Percentiles rank a stretch among this genome's conserved stretches.
These are phyloP conservation scores for Cyclocybe cylindracea DNA, from an alignment of 768 basidiomycete genomes.

Conservation along the genomic window DNA sequence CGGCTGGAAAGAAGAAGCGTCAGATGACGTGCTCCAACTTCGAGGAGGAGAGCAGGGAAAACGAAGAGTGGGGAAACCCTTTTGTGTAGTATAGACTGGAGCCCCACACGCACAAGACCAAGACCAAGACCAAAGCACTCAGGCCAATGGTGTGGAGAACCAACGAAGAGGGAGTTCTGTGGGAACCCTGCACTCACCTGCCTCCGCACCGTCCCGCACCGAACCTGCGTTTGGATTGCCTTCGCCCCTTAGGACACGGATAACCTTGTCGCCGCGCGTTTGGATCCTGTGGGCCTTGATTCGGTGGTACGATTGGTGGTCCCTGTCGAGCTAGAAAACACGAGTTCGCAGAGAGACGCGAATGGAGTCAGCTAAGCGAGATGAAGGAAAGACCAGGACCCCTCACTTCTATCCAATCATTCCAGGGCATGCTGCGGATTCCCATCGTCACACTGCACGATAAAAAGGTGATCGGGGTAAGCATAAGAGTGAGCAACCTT, in stretches of 20 bases:
- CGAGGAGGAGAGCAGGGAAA: background rate
- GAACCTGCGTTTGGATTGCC: constrained; percentile 33
- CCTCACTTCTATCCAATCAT: constrained; percentile 69
- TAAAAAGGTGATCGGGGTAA: background rate
- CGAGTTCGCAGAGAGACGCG: background rate
- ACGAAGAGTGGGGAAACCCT: background rate
- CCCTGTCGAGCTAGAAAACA: constrained; percentile 53
- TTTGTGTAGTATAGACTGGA: background rate
- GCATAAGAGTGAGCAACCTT: background rate
- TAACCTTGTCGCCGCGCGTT: constrained; percentile 48
- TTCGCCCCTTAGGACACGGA: constrained; percentile 47
- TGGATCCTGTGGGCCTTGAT: constrained; percentile 59
- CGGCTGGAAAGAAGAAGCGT: constrained; percentile 36
- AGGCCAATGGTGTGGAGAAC: too few relatives aligned
- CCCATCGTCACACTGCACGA: constrained; percentile 64
- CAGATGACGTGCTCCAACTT: too few relatives aligned
- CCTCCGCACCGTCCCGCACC: constrained; percentile 37
- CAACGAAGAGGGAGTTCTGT: background rate
- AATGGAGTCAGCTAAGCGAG: background rate
- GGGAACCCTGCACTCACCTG: constrained; percentile 28
- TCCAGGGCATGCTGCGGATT: constrained; percentile 65
- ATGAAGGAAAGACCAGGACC: constrained; percentile 2
- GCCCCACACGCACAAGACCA: too few relatives aligned
- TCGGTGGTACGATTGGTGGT: constrained; percentile 53
- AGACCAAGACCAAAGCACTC: too few relatives aligned